These are phyloP conservation scores for Letharia lupina DNA, from an alignment of 495 filamentous ascomycete genomes.

Conservation along the genomic window DNA sequence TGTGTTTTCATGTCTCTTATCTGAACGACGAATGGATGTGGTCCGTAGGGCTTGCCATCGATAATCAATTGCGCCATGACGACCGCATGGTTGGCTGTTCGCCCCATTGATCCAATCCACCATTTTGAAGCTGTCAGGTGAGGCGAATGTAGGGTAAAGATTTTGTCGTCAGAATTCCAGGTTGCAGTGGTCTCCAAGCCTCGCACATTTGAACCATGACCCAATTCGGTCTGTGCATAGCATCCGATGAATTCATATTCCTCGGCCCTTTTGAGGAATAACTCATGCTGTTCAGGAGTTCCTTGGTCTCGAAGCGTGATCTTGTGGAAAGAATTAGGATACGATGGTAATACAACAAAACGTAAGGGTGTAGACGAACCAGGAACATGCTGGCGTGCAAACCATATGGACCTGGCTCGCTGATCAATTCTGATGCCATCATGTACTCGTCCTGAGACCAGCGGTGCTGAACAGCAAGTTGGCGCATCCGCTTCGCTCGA, in stretches of 20 bases:
- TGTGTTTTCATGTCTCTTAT: conserved; percentile 63
- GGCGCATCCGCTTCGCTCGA: conserved; percentile 55
- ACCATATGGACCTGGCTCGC: conserved; percentile 59
- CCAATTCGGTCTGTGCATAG: conserved; percentile 70
- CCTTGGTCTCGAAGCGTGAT: conserved; percentile 63
- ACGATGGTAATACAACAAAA: background rate
- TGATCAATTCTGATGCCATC: conserved; percentile 51
- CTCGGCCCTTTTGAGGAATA: conserved; percentile 55
- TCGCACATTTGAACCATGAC: conserved; percentile 66
- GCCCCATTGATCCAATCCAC: conserved; percentile 69
- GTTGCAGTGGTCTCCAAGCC: conserved; percentile 67
- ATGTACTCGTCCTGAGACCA: conserved; percentile 57
- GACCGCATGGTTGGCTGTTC: conserved; percentile 64
- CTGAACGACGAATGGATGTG: conserved; percentile 70
- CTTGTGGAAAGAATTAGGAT: conserved; percentile 24
- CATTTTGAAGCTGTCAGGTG: conserved; percentile 62
- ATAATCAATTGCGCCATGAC: conserved; percentile 67
- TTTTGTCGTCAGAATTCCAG: conserved; percentile 58
- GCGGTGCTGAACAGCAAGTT: conserved; percentile 50
- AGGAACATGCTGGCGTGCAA: conserved; percentile 62
- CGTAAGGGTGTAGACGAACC: conserved; percentile 30
- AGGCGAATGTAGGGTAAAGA: conserved; percentile 61
- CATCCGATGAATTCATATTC: conserved; percentile 63
- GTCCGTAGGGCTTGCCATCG: conserved; percentile 54
- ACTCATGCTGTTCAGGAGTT: conserved; percentile 58